Percentiles rank a stretch among this genome's conserved stretches.
Evolutionary conservation across 192 early-diverging fungal species (phyloP).

Genomic region (Phycomyces nitens): DNA sequence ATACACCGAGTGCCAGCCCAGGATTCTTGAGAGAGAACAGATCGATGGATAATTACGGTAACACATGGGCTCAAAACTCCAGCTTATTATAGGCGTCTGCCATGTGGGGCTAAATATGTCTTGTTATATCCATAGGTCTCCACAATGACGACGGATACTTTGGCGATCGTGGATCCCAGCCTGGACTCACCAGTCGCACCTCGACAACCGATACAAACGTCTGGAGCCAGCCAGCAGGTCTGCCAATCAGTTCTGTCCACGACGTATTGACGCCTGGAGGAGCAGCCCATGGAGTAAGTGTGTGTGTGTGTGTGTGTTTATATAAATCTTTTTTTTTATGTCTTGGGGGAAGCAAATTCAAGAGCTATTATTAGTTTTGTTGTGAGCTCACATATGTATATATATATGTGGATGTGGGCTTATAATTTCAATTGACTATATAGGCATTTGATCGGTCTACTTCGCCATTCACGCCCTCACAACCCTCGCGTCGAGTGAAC

Average conservation of each 20-base stretch:
- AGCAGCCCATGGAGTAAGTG: background rate
- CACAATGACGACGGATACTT: background rate
- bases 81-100: background rate
- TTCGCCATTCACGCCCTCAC: background rate
- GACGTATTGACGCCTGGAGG: background rate
- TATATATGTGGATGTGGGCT: background rate
- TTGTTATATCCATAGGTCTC: no score
- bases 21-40: conserved; percentile 4
- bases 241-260: background rate
- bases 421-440: background rate
- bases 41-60: conserved; percentile 1
- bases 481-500: background rate
- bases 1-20: background rate
- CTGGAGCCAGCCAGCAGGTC: background rate
- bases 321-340: no score
- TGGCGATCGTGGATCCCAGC: background rate
- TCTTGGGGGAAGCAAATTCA: background rate
- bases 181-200: background rate
- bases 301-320: background rate
- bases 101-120: background rate
- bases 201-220: background rate
- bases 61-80: background rate
- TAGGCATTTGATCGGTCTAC: background rate
- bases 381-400: background rate
- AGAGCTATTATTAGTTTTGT: no score